phyloP scores from a whole-genome alignment of 2,329 filamentous ascomycete genomes.

The Aspergillus japonicus region DNA sequence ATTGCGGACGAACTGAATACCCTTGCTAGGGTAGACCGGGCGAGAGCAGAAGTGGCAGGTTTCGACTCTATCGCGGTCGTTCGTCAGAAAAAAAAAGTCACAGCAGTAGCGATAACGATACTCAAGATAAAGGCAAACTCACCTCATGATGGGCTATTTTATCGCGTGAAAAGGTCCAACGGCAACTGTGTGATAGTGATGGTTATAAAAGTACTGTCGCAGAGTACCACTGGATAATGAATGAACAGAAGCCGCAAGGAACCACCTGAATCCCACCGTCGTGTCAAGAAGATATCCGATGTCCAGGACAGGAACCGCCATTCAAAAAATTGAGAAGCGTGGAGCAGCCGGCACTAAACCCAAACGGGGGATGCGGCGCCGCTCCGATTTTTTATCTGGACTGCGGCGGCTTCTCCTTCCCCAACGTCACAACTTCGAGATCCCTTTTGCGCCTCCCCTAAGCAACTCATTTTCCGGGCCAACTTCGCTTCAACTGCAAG shows the following conservation, averaged over 20 bases:
- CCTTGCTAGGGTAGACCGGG: constrained; percentile 64
- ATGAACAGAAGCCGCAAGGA: background rate
- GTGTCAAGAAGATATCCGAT: constrained; percentile 16
- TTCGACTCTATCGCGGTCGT: constrained; percentile 44
- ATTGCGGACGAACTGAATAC: constrained; percentile 63
- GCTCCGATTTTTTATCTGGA: constrained; percentile 42
- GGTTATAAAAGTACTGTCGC: background rate
- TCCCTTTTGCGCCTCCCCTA: constrained; percentile 10
- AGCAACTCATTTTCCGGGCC: constrained; percentile 1
- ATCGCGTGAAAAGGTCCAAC: background rate
- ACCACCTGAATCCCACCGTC: constrained; percentile 6
- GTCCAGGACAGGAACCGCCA: constrained; percentile 18
- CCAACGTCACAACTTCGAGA: constrained; percentile 18
- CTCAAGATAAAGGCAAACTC: background rate
- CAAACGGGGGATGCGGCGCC: constrained; percentile 26
- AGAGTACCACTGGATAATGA: background rate
- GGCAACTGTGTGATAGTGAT: background rate
- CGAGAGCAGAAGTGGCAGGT: constrained; percentile 69
- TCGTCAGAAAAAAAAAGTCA: background rate
- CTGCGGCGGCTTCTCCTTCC: constrained; percentile 10
- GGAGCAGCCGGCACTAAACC: constrained; percentile 36
- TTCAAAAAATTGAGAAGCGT: constrained; percentile 23
- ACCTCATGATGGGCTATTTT: constrained; percentile 23
- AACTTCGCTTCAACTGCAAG: constrained; percentile 10
- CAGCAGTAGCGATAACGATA: background rate